Evolutionary conservation across 257 asterid genomes (phyloP), one percentile per base, ranked within the genome.

Genomic region (Solanum chmielewskii): DNA sequence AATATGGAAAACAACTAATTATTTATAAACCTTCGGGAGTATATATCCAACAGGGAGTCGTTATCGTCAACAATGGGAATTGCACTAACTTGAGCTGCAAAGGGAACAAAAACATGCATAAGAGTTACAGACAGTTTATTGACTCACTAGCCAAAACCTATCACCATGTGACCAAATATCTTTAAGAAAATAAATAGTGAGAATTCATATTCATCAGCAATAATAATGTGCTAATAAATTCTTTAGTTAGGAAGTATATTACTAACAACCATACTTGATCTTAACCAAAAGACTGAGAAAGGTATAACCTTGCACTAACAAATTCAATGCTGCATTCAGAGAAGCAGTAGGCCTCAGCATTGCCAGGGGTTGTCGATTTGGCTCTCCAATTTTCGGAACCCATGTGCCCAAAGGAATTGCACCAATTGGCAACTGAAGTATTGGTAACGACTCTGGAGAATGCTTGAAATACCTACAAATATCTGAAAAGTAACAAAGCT

Each of bases 51-150:
- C 89, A 97, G 87, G 80, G 98, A 94, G 95, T 93, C 95, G 89
- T 93, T 93, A 83, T 97, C 98, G 90, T 97, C 99, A 86, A 95
- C 98, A 87, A 97, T 92, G 47, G 98, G 99, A 86, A 97, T 89
- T 16, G 99, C 93, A 90, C 99, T 94, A 90, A 95, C 98, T 92
- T 93, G 97, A 42, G 94, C 99, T 97, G 97, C 90, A 88, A 89
- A 88, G 76, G 76, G 86, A 88, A 83, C 39, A 68, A 87, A 86
- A 25, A 86, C 69, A 85, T 60, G 68, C 18, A 64, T 69, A 23
- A 87, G 29, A 81, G 12, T 29, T 81, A 12, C 31, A 81, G 70
- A 10, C 42, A 47, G 64, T 27, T 29, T 47, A 80, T 47, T 45
- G 11, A 45, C 62, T 47, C 69, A 81, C 85, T 81, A 81, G 70